These are phyloP conservation scores for Starmerella cellae DNA, from an alignment of 805 yeast genomes.

Conservation along the genomic window DNA sequence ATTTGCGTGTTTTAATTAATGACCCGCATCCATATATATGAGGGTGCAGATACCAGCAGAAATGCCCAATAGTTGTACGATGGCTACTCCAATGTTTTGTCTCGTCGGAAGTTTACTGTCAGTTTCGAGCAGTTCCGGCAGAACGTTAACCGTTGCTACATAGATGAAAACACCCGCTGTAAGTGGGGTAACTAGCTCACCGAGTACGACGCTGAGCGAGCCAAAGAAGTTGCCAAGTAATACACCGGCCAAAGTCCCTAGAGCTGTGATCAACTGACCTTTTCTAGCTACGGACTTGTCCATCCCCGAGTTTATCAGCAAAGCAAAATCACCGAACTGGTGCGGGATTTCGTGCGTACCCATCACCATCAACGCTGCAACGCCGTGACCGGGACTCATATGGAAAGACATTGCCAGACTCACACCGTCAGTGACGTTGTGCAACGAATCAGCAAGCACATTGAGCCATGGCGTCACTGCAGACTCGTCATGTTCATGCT, in stretches of 20 bases:
- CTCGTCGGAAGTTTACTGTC: slow-evolving; percentile 22
- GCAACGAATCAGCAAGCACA: slow-evolving; percentile 56
- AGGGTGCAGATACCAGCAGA: slow-evolving; percentile 45
- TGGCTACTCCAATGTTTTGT: slow-evolving; percentile 28
- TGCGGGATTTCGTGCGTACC: slow-evolving; percentile 72
- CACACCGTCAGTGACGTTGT: slow-evolving; percentile 65
- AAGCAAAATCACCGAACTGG: slow-evolving; percentile 68
- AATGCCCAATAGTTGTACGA: slow-evolving; percentile 38
- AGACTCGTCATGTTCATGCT: slow-evolving; percentile 7
- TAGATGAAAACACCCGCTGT: slow-evolving; percentile 69
- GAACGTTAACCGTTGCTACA: slow-evolving; percentile 60
- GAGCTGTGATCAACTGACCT: slow-evolving; percentile 49
- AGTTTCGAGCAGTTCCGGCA: slow-evolving; percentile 52
- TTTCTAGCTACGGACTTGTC: slow-evolving; percentile 52
- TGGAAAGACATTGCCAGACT: slow-evolving; percentile 63
- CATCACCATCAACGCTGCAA: slow-evolving; percentile 56
- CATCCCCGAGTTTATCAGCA: slow-evolving; percentile 55
- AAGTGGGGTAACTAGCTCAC: slow-evolving; percentile 50
- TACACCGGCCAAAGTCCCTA: slow-evolving; percentile 57
- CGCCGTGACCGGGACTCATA: slow-evolving; percentile 45
- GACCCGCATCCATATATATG: slow-evolving; percentile 26
- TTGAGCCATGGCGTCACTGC: slow-evolving; percentile 30
- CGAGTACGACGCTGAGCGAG: slow-evolving; percentile 22
- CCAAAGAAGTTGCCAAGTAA: slow-evolving; percentile 31
- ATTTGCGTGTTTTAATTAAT: neutral